Conservation (phyloP, 1,139 yeast species). For the Geotrichum siamense region DNA sequence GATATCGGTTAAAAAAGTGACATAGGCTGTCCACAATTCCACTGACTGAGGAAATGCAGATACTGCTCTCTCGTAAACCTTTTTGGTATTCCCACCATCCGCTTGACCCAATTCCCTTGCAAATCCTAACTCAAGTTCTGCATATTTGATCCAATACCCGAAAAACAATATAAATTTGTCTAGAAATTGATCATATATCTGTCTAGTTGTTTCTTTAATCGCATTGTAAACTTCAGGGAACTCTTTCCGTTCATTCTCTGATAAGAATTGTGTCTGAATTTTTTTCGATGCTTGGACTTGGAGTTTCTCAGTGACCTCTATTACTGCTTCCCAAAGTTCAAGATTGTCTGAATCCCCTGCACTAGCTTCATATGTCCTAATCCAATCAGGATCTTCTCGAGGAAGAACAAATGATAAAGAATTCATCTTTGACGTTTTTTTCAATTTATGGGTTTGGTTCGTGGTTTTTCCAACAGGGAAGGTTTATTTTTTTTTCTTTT, state of each 20-base stretch:
- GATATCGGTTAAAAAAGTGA: slow-evolving; percentile 36
- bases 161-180: slow-evolving; percentile 60
- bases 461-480: too few species aligned
- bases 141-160: slow-evolving; percentile 76
- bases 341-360: slow-evolving; percentile 40
- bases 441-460: too few species aligned
- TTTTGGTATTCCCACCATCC: slow-evolving; percentile 15
- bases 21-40: slow-evolving; percentile 66
- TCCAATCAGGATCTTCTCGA: slow-evolving; percentile 21
- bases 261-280: slow-evolving; percentile 4
- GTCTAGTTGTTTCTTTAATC: slow-evolving; percentile 35
- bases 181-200: slow-evolving; percentile 54
- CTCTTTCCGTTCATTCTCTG: slow-evolving; percentile 1
- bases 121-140: slow-evolving; percentile 55
- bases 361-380: slow-evolving; percentile 22
- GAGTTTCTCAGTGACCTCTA: slow-evolving; percentile 34
- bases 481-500: too few species aligned
- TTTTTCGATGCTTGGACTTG: slow-evolving; percentile 21
- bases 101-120: slow-evolving; percentile 44
- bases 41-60: slow-evolving; percentile 47
- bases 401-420: slow-evolving; percentile 12
- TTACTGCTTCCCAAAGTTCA: slow-evolving; percentile 44
- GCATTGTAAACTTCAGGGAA: slow-evolving; percentile 41
- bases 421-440: too few species aligned
- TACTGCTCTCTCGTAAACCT: slow-evolving; percentile 51